Evolutionary conservation across 129 eudicot species (phyloP), one percentile per base, ranked within the genome.

Genomic region (Ambrosia trifida): DNA sequence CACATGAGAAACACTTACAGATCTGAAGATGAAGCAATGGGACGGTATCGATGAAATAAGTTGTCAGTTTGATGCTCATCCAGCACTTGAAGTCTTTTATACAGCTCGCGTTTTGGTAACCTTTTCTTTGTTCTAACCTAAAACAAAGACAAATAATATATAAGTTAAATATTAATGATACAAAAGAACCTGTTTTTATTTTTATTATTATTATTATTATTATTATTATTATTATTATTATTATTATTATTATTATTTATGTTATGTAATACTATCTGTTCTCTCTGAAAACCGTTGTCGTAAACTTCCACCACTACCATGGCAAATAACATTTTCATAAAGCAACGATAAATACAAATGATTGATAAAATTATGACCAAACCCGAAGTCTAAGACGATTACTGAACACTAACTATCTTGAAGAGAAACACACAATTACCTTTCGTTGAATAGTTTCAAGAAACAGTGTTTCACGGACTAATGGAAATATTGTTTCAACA

Each of bases 401-500:
- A 18, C 28, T 12, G 24, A 70, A 38, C 32, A 38, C 13, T 16
- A 67, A 35, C 2, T 16, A 50, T 54, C 30, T 33, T n/a, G 20
- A 44, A 60, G 47, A 52, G 24, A 62, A 32, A 10, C 59, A n/a
- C 36, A 12, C 62, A 57, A 51, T 43, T 74, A 93, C 96, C 98
- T 87, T 94, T 19, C 82, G 96, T 64, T 81, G 95, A 66, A 82
- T 77, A 46, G 89, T 76, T 74, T 83, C 95, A 71, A 85, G 72
- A 80, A 69, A 80, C 78, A 91, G 78, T 46, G 96, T 83, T 78
- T 94, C 90, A 31, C 83, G 93, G 66, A 94, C 89, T 41, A 79
- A 76, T 60, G 98, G 95, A 74, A 82, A 89, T 56, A 94, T 80
- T 36, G 87, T 79, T 62, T 89, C 85, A 57, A 86, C 95, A 80